Conservation (phyloP, 2,329 filamentous ascomycete species). For the Fusarium siculi region DNA sequence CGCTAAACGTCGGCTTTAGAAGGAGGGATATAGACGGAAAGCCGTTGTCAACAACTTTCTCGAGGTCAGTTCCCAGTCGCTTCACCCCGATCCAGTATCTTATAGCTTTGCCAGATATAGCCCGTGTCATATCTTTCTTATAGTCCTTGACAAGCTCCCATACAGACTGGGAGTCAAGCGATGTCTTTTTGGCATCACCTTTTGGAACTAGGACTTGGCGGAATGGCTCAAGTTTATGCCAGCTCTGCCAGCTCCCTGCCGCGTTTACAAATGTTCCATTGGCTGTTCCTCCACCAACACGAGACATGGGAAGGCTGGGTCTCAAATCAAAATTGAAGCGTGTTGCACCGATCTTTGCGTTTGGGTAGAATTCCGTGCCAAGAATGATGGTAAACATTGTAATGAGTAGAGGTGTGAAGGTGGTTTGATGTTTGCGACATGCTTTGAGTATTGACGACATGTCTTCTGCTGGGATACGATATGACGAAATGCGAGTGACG, state of each 20-base stretch:
- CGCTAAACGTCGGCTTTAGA: conserved; percentile 16
- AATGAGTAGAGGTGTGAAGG: conserved; percentile 39
- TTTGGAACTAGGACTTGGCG: neutral
- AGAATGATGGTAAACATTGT: conserved; percentile 23
- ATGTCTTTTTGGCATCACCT: neutral
- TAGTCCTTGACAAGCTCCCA: conserved; percentile 20
- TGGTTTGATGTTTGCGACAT: conserved; percentile 34
- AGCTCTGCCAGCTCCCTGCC: conserved; percentile 3
- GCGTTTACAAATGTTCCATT: neutral
- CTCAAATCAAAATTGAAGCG: conserved; percentile 26
- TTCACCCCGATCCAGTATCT: conserved; percentile 9
- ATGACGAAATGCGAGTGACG: neutral
- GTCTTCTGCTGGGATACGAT: conserved; percentile 15
- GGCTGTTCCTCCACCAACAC: neutral
- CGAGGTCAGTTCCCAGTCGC: conserved; percentile 3
- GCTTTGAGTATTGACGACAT: conserved; percentile 19
- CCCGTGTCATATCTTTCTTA: neutral
- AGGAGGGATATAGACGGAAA: conserved; percentile 20
- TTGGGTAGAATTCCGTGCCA: conserved; percentile 34
- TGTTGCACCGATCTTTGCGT: conserved; percentile 32
- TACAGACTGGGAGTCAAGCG: neutral
- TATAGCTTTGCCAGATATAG: neutral
- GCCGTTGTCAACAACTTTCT: neutral
- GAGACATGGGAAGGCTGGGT: neutral
- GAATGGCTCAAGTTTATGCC: neutral